Conservation (phyloP, 2,329 filamentous ascomycete species). For the Aspergillus transmontanensis region DNA sequence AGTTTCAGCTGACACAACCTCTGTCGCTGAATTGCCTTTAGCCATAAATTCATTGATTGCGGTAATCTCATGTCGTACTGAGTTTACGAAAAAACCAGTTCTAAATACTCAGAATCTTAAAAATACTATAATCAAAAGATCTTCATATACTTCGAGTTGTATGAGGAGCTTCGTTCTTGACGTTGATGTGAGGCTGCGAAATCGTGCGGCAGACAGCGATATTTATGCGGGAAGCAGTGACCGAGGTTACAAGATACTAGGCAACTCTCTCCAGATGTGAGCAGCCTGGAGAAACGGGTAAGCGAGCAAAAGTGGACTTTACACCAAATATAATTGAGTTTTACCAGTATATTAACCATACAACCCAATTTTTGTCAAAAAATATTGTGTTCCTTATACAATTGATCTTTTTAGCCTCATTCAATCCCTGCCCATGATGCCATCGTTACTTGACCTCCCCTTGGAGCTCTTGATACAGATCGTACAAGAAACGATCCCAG, state of each 20-base stretch:
- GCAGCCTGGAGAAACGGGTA: not conserved
- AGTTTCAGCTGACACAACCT: too few relatives aligned
- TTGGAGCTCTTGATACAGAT: slow-evolving; percentile 6
- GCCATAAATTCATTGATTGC: too few relatives aligned
- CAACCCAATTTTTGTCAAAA: not conserved
- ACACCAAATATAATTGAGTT: not conserved
- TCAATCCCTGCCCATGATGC: not conserved
- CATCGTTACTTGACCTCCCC: slow-evolving; percentile 5
- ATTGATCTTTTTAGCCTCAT: not conserved
- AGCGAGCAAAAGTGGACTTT: not conserved
- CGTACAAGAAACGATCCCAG: slow-evolving; percentile 3
- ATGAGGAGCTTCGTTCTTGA: too few relatives aligned
- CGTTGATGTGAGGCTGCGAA: too few relatives aligned
- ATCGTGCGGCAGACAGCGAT: too few relatives aligned
- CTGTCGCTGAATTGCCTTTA: too few relatives aligned
- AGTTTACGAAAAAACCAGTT: too few relatives aligned
- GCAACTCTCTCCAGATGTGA: not conserved
- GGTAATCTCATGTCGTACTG: too few relatives aligned
- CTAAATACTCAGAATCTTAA: not conserved
- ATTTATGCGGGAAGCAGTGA: not conserved
- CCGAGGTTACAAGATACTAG: not conserved
- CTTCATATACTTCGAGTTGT: too few relatives aligned
- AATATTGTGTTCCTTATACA: not conserved
- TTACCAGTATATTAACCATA: not conserved
- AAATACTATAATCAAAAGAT: too few relatives aligned